Evolutionary conservation across 352 stramenopile species (phyloP).

Genomic region (Phytopythium oedochilum): DNA sequence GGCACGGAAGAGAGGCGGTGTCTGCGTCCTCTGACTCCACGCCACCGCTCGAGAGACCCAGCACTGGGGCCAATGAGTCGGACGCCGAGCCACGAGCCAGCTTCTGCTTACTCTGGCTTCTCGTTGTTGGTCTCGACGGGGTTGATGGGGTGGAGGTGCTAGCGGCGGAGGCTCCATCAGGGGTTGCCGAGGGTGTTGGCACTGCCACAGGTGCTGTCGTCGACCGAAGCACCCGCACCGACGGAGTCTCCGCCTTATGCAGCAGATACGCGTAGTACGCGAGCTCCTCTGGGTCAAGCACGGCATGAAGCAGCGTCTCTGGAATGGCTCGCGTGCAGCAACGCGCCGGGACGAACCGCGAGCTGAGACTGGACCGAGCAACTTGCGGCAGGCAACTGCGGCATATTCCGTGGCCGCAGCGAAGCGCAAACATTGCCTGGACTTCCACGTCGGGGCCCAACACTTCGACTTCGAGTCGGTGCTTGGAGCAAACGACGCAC

Average conservation of each 20-base stretch:
- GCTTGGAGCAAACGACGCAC: slow-evolving; percentile 1
- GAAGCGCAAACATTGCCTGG: slow-evolving; percentile 25
- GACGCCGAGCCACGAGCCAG: too few relatives aligned
- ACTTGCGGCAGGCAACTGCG: slow-evolving; percentile 16
- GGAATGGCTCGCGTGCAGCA: slow-evolving; percentile 35
- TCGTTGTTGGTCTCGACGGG: neutral
- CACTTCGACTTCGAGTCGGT: too few relatives aligned
- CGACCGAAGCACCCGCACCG: neutral
- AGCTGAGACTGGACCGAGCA: slow-evolving; percentile 16
- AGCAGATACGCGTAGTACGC: slow-evolving; percentile 38
- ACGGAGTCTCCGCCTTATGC: neutral
- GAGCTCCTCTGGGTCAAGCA: slow-evolving; percentile 30
- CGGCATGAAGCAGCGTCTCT: slow-evolving; percentile 16
- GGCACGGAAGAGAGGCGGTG: too few relatives aligned
- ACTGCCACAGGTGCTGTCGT: neutral
- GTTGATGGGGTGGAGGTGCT: too few relatives aligned
- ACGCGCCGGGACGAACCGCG: slow-evolving; percentile 15
- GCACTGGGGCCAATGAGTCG: too few relatives aligned
- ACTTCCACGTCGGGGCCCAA: neutral
- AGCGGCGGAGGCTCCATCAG: neutral
- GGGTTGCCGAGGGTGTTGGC: neutral
- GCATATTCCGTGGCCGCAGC: slow-evolving; percentile 36
- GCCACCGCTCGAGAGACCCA: too few relatives aligned
- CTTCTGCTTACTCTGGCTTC: slow-evolving; percentile 2
- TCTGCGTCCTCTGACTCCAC: too few relatives aligned